Evolutionary conservation across 306 rosid species (phyloP).

Genomic region (Vigna trinervia): DNA sequence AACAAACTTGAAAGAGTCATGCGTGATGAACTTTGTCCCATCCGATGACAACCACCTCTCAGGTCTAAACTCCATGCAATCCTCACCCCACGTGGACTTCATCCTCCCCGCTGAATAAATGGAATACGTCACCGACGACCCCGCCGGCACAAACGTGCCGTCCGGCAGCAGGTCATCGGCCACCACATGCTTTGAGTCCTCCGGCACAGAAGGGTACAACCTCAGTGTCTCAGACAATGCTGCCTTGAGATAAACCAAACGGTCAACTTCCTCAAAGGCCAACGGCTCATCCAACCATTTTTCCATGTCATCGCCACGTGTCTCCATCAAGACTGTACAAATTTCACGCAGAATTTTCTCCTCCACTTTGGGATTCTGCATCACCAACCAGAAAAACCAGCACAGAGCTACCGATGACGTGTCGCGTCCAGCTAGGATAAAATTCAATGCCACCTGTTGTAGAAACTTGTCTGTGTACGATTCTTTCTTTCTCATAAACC

Average conservation of each 20-base stretch:
- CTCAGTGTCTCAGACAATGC: slow-evolving; percentile 85
- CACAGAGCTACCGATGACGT: slow-evolving; percentile 82
- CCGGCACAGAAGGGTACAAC: slow-evolving; percentile 86
- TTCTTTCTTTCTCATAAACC: slow-evolving; percentile 90
- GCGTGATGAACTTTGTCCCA: slow-evolving; percentile 62
- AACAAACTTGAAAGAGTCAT: slow-evolving; percentile 78
- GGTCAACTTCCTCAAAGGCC: slow-evolving; percentile 82
- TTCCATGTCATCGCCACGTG: slow-evolving; percentile 63
- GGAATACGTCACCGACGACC: slow-evolving; percentile 83
- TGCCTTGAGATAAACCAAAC: slow-evolving; percentile 73
- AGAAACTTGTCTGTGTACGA: slow-evolving; percentile 73
- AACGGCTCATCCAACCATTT: slow-evolving; percentile 71
- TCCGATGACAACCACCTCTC: slow-evolving; percentile 84
- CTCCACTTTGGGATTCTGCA: slow-evolving; percentile 66
- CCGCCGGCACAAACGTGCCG: slow-evolving; percentile 84
- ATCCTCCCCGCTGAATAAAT: slow-evolving; percentile 82
- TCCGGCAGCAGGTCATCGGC: slow-evolving; percentile 76
- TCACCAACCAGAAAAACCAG: slow-evolving; percentile 90
- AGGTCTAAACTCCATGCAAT: slow-evolving; percentile 77
- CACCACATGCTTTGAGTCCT: slow-evolving; percentile 85
- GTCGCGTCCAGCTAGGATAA: slow-evolving; percentile 97
- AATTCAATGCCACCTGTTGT: slow-evolving; percentile 84
- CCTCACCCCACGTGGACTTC: slow-evolving; percentile 88
- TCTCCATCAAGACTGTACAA: slow-evolving; percentile 62
- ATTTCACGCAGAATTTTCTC: slow-evolving; percentile 68